phyloP scores from a whole-genome alignment of 495 filamentous ascomycete species.

The Apodospora peruviana region DNA sequence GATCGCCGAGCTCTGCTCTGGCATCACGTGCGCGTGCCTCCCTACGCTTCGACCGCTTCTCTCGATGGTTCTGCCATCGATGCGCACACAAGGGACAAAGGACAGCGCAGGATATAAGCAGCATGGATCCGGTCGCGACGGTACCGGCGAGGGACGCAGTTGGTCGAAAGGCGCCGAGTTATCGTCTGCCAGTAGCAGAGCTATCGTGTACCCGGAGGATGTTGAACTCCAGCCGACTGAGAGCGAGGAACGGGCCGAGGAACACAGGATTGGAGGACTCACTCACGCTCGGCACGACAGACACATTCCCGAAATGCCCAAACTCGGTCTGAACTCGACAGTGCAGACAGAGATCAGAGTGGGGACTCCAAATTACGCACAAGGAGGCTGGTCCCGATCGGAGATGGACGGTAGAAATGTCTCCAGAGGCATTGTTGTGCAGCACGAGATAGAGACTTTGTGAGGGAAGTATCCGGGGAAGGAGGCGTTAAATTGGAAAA shows the following conservation, averaged over 20 bases:
- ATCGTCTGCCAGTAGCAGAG: slow-evolving; percentile 10
- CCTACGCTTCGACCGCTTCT: slow-evolving; percentile 51
- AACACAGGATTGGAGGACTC: slow-evolving; percentile 3
- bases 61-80: slow-evolving; percentile 3
- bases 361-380: background rate
- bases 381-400: too few species aligned
- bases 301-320: slow-evolving; percentile 1
- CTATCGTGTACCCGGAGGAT: slow-evolving; percentile 22
- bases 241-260: slow-evolving; percentile 17
- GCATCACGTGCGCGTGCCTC: slow-evolving; percentile 52
- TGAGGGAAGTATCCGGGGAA: too few species aligned
- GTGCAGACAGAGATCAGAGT: slow-evolving; percentile 19
- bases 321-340: slow-evolving; percentile 13
- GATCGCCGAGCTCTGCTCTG: slow-evolving; percentile 51
- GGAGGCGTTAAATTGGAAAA: too few species aligned
- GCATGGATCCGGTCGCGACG: slow-evolving; percentile 14
- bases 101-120: too few species aligned
- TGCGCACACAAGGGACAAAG: background rate
- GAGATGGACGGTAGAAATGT: too few species aligned
- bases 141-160: background rate
- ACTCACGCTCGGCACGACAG: background rate
- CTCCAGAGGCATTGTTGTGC: too few species aligned
- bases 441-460: too few species aligned
- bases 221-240: slow-evolving; percentile 16
- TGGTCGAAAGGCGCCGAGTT: slow-evolving; percentile 7